phyloP scores from a whole-genome alignment of 202 grass and related monocot species.

The Elaeis oleifera region DNA sequence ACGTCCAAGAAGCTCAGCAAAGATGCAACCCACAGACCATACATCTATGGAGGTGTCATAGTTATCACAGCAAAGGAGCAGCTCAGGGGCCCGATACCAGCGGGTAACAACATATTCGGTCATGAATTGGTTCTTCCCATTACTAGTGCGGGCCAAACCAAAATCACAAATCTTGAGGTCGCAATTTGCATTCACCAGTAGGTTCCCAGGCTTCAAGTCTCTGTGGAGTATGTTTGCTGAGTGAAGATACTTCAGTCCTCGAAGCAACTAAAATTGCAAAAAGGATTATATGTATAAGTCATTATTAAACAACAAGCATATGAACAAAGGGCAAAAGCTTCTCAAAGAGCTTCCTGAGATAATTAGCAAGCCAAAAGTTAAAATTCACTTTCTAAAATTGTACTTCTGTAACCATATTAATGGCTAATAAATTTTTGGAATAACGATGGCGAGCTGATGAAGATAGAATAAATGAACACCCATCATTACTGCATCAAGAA shows the following conservation, averaged over 20 bases:
- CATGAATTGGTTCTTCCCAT: conserved; percentile 4
- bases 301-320: too few species aligned
- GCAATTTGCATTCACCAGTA: conserved; percentile 9
- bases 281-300: too few species aligned
- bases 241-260: conserved; percentile 4
- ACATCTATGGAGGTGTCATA: conserved; percentile 9
- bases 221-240: conserved; percentile 10
- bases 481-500: too few species aligned
- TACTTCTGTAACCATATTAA: too few species aligned
- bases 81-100: conserved; percentile 7
- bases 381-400: too few species aligned
- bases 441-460: too few species aligned
- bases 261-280: conserved; percentile 7
- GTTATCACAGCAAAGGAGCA: background rate
- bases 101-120: conserved; percentile 7
- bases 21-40: conserved; percentile 13
- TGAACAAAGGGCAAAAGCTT: too few species aligned
- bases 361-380: too few species aligned
- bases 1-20: background rate
- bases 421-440: too few species aligned
- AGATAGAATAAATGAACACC: too few species aligned
- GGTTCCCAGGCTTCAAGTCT: conserved; percentile 8
- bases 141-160: background rate
- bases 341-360: background rate
- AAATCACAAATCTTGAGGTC: conserved; percentile 17